These are phyloP conservation scores for Xylariales sp. DNA, from an alignment of 2,329 filamentous ascomycete genomes.

Conservation along the genomic window DNA sequence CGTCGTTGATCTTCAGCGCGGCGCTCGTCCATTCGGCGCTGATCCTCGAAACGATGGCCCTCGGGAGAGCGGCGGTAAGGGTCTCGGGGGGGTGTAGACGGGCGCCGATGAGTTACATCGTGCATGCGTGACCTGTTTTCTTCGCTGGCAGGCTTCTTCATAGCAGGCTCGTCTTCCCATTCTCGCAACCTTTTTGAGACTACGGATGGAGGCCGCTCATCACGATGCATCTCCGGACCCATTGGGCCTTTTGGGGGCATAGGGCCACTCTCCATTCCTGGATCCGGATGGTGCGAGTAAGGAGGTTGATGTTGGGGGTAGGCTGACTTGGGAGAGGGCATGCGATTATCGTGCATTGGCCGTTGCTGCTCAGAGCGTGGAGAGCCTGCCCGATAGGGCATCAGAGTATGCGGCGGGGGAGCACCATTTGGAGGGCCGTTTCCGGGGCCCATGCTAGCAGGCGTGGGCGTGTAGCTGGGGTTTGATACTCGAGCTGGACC, in stretches of 20 bases:
- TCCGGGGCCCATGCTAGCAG: constrained; percentile 50
- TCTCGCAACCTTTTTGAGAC: constrained; percentile 87
- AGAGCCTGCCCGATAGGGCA: constrained; percentile 81
- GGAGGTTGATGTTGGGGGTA: constrained; percentile 80
- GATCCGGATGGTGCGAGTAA: constrained; percentile 79
- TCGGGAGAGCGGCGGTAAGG: constrained; percentile 82
- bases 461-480: constrained; percentile 53
- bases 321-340: constrained; percentile 89
- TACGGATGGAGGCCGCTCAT: constrained; percentile 83
- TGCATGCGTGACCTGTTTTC: constrained; percentile 88
- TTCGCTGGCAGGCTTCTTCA: constrained; percentile 89
- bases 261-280: constrained; percentile 70
- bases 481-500: constrained; percentile 55
- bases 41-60: constrained; percentile 72
- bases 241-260: constrained; percentile 64
- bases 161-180: constrained; percentile 85
- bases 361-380: constrained; percentile 81
- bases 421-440: constrained; percentile 60
- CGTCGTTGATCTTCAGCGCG: constrained; percentile 69
- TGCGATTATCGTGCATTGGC: constrained; percentile 83
- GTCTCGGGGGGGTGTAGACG: constrained; percentile 77
- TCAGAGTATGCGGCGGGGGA: constrained; percentile 63
- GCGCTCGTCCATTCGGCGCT: constrained; percentile 68
- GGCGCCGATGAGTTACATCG: constrained; percentile 82
- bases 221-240: constrained; percentile 74